Evolutionary conservation across 75 land plant species (phyloP).

Genomic region (Cupressus sempervirens): DNA sequence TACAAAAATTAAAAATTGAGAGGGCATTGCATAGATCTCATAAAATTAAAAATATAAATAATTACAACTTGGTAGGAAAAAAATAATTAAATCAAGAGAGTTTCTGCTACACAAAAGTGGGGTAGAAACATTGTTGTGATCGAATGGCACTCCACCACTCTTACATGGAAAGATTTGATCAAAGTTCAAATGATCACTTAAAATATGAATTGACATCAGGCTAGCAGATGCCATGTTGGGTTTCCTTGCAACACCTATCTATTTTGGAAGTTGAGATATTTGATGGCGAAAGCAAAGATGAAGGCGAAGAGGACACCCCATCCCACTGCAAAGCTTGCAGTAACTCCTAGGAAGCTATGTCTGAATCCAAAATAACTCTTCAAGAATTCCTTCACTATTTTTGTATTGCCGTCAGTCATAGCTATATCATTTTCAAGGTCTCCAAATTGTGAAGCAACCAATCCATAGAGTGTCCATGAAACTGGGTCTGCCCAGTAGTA

Average conservation of each 20-base stretch:
- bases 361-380: conserved; percentile 50
- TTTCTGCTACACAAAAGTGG: no score
- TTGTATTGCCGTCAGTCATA: conserved; percentile 6
- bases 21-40: no score
- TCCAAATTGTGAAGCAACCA: conserved; percentile 63
- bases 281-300: conserved; percentile 73
- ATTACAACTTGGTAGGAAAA: no score
- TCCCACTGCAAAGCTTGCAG: conserved; percentile 40
- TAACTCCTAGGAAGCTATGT: conserved; percentile 50
- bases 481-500: conserved; percentile 69
- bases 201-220: no score
- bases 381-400: conserved; percentile 38
- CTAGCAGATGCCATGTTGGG: neutral
- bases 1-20: no score
- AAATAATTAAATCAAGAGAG: no score
- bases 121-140: no score
- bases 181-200: no score
- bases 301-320: conserved; percentile 57
- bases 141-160: no score
- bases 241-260: neutral
- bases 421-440: conserved; percentile 17
- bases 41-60: no score
- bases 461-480: conserved; percentile 70
- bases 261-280: conserved; percentile 55
- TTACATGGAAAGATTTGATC: no score